Percentiles rank a stretch among this genome's conserved stretches.
phyloP scores from a whole-genome alignment of 768 basidiomycete species.

The Mycena vulgaris region DNA sequence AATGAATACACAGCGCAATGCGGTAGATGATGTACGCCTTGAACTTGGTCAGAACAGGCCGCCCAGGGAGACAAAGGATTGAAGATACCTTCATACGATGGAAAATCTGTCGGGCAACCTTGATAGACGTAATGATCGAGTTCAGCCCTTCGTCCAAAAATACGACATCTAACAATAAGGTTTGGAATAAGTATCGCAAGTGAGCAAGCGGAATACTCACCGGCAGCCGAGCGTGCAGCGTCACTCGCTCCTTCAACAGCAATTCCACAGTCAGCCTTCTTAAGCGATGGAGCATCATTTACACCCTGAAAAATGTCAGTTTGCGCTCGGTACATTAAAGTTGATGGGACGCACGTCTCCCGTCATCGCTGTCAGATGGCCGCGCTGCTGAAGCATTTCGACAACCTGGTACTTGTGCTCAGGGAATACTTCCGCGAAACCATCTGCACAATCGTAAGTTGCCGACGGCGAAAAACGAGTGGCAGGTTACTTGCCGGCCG shows the following conservation, averaged over 20 bases:
- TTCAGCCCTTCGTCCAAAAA: slow-evolving; percentile 64
- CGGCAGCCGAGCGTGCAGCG: slow-evolving; percentile 56
- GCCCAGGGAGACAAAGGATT: slow-evolving; percentile 40
- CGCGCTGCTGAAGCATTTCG: slow-evolving; percentile 56
- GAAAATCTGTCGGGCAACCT: slow-evolving; percentile 66
- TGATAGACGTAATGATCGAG: slow-evolving; percentile 61
- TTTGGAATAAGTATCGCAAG: neutral
- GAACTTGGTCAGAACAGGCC: slow-evolving; percentile 38
- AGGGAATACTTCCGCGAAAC: slow-evolving; percentile 66
- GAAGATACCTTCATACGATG: slow-evolving; percentile 60
- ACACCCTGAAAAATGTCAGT: slow-evolving; percentile 24
- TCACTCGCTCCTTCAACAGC: slow-evolving; percentile 61
- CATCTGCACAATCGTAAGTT: slow-evolving; percentile 45
- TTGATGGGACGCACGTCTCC: slow-evolving; percentile 49
- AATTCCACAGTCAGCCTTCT: slow-evolving; percentile 49
- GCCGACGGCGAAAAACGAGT: neutral
- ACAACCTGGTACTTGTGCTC: slow-evolving; percentile 58
- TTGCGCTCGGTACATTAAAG: neutral
- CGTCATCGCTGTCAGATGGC: slow-evolving; percentile 61
- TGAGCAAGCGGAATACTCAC: slow-evolving; percentile 13
- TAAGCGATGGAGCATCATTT: slow-evolving; percentile 53
- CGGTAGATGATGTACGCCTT: slow-evolving; percentile 64
- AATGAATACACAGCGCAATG: slow-evolving; percentile 65
- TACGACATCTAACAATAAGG: slow-evolving; percentile 52
- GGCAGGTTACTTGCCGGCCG: slow-evolving; percentile 44